A percentile compares a stretch with the other conserved stretches of the same genome.
Conservation (phyloP, 106 monocot genomes). For the Posidonia australis region DNA sequence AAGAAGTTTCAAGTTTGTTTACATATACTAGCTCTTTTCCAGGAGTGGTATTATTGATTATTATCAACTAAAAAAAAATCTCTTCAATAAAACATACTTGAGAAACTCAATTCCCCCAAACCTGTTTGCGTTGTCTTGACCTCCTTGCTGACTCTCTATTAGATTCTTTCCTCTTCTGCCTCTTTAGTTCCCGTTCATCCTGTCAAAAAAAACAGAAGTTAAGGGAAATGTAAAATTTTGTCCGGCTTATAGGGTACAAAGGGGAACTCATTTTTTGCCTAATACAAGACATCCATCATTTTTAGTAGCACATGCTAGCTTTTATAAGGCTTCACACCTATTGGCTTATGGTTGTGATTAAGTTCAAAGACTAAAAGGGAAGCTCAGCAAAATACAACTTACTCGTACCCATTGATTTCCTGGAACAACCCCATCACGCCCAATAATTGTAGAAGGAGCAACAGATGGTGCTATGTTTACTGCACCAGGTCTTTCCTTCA, state of each 20-base stretch:
- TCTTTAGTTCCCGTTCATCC: conserved; percentile 81
- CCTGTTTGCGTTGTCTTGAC: conserved; percentile 91
- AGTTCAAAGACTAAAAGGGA: not conserved
- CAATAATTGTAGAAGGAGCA: conserved; percentile 6
- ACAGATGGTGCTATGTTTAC: conserved; percentile 8
- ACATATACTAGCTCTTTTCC: no score
- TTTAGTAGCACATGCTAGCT: no score
- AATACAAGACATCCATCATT: not conserved
- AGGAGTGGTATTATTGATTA: no score
- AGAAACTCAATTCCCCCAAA: conserved; percentile 10
- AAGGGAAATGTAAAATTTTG: not conserved
- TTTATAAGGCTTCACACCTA: no score
- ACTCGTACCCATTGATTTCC: conserved; percentile 9
- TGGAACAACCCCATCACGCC: not conserved
- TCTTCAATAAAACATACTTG: no score
- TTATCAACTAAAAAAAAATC: no score
- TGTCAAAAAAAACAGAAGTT: conserved; percentile 11
- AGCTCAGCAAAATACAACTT: conserved; percentile 1
- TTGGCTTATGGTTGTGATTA: no score
- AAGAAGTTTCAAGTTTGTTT: no score
- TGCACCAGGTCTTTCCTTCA: conserved; percentile 1
- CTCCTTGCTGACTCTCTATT: conserved; percentile 96
- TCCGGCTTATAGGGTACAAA: not conserved
- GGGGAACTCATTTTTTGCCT: not conserved
- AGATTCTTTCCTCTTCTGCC: conserved; percentile 86